Conservation (phyloP, 805 yeast genomes). For the Cyberlindnera xylosilytica region DNA sequence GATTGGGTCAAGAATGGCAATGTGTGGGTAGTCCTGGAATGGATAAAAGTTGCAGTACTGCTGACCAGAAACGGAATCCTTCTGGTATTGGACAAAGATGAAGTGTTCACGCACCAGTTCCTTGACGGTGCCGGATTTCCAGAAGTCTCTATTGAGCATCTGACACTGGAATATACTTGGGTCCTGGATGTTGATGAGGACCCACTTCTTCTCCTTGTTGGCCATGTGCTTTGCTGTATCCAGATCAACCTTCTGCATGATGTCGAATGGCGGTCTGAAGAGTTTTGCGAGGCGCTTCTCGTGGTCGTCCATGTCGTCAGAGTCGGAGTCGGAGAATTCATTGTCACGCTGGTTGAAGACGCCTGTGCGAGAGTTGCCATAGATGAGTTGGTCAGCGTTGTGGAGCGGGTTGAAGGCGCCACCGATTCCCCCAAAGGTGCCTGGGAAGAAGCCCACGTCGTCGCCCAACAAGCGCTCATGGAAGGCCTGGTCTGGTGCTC, state of each 20-base stretch:
- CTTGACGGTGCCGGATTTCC: slow-evolving; percentile 73
- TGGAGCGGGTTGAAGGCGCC: slow-evolving; percentile 26
- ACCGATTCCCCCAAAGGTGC: slow-evolving; percentile 36
- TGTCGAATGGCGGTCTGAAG: slow-evolving; percentile 92
- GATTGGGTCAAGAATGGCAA: slow-evolving; percentile 89
- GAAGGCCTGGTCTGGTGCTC: slow-evolving; percentile 75
- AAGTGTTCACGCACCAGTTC: slow-evolving; percentile 63
- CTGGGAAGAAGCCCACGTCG: slow-evolving; percentile 34
- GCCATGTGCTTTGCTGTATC: slow-evolving; percentile 73
- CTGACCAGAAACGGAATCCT: slow-evolving; percentile 71
- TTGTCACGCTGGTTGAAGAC: slow-evolving; percentile 35
- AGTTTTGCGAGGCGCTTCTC: slow-evolving; percentile 74
- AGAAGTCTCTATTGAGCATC: slow-evolving; percentile 85
- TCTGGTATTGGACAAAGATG: slow-evolving; percentile 80
- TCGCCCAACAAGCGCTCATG: slow-evolving; percentile 79
- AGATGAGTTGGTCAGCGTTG: slow-evolving; percentile 23
- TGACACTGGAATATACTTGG: slow-evolving; percentile 83
- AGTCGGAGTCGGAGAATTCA: slow-evolving; percentile 17
- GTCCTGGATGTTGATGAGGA: slow-evolving; percentile 86
- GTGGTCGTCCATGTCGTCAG: slow-evolving; percentile 35
- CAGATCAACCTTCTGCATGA: slow-evolving; percentile 65
- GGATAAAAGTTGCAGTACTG: slow-evolving; percentile 73
- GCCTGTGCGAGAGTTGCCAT: slow-evolving; percentile 31
- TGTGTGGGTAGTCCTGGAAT: slow-evolving; percentile 73
- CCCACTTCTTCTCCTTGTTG: slow-evolving; percentile 66